These are phyloP conservation scores for Pulveroboletus sp. DNA, from an alignment of 768 basidiomycete species.

Conservation along the genomic window DNA sequence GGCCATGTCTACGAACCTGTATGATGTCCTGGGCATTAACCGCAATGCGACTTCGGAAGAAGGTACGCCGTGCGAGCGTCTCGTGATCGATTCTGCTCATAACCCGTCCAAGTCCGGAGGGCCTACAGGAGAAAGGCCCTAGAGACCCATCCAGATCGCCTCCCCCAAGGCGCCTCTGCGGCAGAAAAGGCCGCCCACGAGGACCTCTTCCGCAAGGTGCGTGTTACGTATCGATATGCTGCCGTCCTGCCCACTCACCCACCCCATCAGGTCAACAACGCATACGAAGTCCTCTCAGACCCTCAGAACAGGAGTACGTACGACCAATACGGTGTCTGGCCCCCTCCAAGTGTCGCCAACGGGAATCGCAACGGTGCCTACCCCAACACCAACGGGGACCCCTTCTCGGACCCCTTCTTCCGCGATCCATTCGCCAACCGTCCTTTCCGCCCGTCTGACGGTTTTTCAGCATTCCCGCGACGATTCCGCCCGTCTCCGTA, in stretches of 20 bases:
- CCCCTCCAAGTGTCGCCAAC: too few relatives aligned
- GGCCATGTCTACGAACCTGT: constrained; percentile 55
- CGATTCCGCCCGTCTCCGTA: constrained; percentile 6
- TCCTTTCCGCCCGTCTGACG: constrained; percentile 17
- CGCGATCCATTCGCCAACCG: constrained; percentile 12
- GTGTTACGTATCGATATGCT: not conserved
- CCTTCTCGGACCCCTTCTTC: constrained; percentile 21
- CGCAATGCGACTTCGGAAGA: constrained; percentile 58
- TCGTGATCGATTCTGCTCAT: constrained; percentile 1
- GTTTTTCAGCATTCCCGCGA: constrained; percentile 20
- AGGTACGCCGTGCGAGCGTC: constrained; percentile 40
- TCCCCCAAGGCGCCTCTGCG: constrained; percentile 50
- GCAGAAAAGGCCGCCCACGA: constrained; percentile 58
- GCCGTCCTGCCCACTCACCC: not conserved
- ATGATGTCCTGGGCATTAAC: constrained; percentile 56
- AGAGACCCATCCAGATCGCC: constrained; percentile 72
- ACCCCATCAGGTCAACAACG: constrained; percentile 58
- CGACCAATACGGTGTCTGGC: constrained; percentile 71
- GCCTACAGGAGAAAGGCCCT: constrained; percentile 75
- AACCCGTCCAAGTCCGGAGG: constrained; percentile 51
- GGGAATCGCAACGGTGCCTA: too few relatives aligned
- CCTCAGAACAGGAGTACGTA: constrained; percentile 58
- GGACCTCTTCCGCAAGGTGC: constrained; percentile 50
- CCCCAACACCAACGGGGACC: constrained; percentile 13
- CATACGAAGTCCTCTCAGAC: constrained; percentile 72